These are phyloP conservation scores for Dionaea muscipula DNA, from an alignment of 179 eudicot genomes.

Conservation along the genomic window DNA sequence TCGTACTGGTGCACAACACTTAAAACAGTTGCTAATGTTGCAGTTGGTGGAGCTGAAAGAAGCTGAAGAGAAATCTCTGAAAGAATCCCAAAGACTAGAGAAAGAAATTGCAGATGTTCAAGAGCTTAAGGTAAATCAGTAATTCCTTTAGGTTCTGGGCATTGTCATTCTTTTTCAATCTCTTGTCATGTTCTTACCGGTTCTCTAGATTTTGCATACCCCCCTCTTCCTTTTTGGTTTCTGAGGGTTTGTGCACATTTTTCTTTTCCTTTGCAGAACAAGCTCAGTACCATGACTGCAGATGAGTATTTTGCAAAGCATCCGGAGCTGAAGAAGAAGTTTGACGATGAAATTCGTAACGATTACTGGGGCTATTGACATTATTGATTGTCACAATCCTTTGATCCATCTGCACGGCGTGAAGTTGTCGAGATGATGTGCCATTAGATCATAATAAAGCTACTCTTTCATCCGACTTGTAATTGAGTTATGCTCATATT, in stretches of 20 bases:
- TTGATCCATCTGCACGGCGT: neutral
- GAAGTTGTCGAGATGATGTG: neutral
- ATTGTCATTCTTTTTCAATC: too few species aligned
- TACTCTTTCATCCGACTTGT: too few species aligned
- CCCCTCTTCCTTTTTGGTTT: too few species aligned
- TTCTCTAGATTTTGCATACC: too few species aligned
- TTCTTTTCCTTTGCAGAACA: conserved; percentile 36
- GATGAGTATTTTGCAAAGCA: conserved; percentile 91
- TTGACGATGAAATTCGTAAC: conserved; percentile 89
- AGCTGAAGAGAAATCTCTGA: conserved; percentile 59
- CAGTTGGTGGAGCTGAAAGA: conserved; percentile 89
- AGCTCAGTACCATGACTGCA: conserved; percentile 91
- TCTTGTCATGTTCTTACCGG: too few species aligned
- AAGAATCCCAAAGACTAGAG: conserved; percentile 84
- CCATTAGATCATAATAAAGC: too few species aligned
- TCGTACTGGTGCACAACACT: too few species aligned
- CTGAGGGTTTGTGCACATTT: too few species aligned
- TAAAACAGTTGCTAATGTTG: neutral
- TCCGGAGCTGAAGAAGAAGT: conserved; percentile 91
- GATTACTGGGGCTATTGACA: conserved; percentile 87
- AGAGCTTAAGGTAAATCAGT: conserved; percentile 60
- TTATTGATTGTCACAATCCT: too few species aligned
- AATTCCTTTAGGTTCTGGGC: neutral
- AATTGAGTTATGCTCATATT: too few species aligned
- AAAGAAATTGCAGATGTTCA: conserved; percentile 87